A percentile compares a stretch with the other conserved stretches of the same genome.
These are phyloP conservation scores for Botrytis galanthina DNA, from an alignment of 2,329 filamentous ascomycete species.

Conservation along the genomic window DNA sequence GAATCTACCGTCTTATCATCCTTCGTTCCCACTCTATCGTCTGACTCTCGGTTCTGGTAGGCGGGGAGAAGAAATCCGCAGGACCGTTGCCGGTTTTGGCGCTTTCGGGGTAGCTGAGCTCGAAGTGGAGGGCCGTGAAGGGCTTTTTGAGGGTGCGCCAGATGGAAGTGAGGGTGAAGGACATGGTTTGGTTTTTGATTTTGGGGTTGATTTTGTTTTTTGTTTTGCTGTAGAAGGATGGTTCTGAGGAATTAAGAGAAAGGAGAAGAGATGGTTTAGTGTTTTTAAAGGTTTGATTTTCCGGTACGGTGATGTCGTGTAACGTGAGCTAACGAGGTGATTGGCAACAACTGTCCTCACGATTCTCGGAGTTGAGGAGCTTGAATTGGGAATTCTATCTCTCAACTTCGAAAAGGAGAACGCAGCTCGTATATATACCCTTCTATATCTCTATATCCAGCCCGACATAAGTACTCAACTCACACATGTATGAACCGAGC, in stretches of 20 bases:
- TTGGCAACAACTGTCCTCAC: background rate
- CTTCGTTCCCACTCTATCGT: constrained; percentile 3
- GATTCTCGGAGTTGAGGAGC: background rate
- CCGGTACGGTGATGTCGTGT: background rate
- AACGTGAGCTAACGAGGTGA: too few relatives aligned
- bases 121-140: background rate
- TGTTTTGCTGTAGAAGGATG: background rate
- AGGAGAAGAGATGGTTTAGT: background rate
- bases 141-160: background rate
- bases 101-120: constrained; percentile 1
- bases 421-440: background rate
- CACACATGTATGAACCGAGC: background rate
- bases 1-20: constrained; percentile 5
- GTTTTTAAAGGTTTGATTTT: background rate
- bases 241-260: background rate
- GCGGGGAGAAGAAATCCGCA: background rate
- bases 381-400: background rate
- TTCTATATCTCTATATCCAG: background rate
- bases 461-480: background rate
- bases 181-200: background rate
- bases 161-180: background rate
- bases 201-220: too few relatives aligned
- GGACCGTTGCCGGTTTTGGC: background rate
- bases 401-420: background rate
- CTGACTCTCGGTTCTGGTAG: background rate